These are phyloP conservation scores for Papilionanthe hybrid DNA, from an alignment of 116 monocot genomes.

Conservation along the genomic window DNA sequence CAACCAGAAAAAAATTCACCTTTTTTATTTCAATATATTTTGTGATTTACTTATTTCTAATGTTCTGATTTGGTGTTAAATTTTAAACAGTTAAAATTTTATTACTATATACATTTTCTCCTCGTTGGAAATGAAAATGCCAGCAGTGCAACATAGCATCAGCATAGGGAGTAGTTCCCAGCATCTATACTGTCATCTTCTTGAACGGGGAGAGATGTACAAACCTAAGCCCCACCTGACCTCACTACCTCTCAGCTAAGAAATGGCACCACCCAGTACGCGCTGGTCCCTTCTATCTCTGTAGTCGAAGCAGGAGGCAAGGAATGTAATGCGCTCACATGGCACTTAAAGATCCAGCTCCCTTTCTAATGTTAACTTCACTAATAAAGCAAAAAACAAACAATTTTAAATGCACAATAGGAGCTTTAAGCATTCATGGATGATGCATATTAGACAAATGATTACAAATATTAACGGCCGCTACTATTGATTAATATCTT, in stretches of 20 bases:
- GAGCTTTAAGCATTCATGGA: neutral
- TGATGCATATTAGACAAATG: neutral
- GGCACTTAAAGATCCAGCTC: neutral
- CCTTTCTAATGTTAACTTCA: neutral
- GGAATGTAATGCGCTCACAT: neutral
- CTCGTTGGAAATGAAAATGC: neutral
- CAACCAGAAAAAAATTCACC: too few species aligned
- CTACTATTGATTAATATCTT: neutral
- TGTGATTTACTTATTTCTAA: too few species aligned
- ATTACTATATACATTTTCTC: too few species aligned
- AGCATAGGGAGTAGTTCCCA: slow-evolving; percentile 1
- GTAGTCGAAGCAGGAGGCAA: neutral
- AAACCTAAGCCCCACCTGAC: neutral
- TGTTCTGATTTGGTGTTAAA: too few species aligned
- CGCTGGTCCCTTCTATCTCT: neutral
- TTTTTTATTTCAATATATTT: too few species aligned
- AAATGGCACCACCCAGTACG: neutral
- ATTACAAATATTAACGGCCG: neutral
- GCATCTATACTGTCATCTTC: neutral
- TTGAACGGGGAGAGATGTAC: neutral
- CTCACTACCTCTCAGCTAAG: neutral
- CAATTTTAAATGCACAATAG: neutral
- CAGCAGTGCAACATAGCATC: neutral
- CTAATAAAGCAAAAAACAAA: neutral
- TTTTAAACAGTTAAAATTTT: too few species aligned